phyloP scores from a whole-genome alignment of 805 yeast genomes.

The Candida ficus region DNA sequence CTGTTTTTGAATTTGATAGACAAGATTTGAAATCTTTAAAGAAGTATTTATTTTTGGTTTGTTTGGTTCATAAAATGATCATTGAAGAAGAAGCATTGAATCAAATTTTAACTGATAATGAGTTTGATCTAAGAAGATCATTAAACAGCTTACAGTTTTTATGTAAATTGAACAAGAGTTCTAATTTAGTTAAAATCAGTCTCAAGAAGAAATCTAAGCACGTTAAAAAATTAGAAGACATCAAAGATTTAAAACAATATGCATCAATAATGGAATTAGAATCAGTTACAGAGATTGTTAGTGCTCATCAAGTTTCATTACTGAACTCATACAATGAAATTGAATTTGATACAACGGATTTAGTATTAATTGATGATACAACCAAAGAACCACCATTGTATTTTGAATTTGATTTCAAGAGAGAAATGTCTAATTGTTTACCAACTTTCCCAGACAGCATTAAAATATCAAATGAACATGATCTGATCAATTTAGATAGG shows the following conservation, averaged over 20 bases:
- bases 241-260: slow-evolving; percentile 3
- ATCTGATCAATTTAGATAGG: slow-evolving; percentile 12
- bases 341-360: slow-evolving; percentile 21
- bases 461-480: not conserved
- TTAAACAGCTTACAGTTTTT: slow-evolving; percentile 30
- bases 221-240: not conserved
- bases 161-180: not conserved
- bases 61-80: slow-evolving; percentile 31
- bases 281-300: slow-evolving; percentile 15
- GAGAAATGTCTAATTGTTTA: slow-evolving; percentile 5
- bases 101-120: slow-evolving; percentile 22
- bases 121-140: slow-evolving; percentile 42
- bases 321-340: slow-evolving; percentile 26
- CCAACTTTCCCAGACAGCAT: slow-evolving; percentile 3
- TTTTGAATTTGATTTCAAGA: slow-evolving; percentile 35
- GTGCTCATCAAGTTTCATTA: slow-evolving; percentile 9
- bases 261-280: slow-evolving; percentile 4
- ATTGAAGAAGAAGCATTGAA: slow-evolving; percentile 29
- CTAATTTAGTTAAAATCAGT: not conserved
- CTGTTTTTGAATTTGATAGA: slow-evolving; percentile 31
- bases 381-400: slow-evolving; percentile 29
- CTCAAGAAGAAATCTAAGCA: not conserved
- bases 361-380: slow-evolving; percentile 20
- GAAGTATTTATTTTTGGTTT: slow-evolving; percentile 39
- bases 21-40: slow-evolving; percentile 16